phyloP scores from a whole-genome alignment of 352 stramenopile genomes.

The Phytophthora crassamura region DNA sequence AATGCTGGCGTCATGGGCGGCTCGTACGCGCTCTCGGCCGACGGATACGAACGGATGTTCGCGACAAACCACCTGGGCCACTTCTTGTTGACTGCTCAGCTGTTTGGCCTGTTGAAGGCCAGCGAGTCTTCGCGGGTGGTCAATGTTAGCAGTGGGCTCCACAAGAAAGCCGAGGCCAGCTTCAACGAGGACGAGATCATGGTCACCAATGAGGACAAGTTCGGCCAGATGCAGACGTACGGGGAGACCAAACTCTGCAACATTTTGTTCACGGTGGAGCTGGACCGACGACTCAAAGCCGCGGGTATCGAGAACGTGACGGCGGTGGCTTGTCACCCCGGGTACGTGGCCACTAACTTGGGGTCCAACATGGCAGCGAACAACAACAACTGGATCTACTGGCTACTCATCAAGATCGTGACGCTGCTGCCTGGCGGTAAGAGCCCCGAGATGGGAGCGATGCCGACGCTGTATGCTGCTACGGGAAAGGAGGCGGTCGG shows the following conservation, averaged over 20 bases:
- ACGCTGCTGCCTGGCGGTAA: slow-evolving; percentile 33
- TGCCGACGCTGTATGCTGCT: slow-evolving; percentile 37
- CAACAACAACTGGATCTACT: slow-evolving; percentile 40
- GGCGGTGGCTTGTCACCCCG: slow-evolving; percentile 41
- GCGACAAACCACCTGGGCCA: slow-evolving; percentile 40
- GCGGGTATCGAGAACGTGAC: too few species aligned
- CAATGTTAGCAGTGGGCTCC: slow-evolving; percentile 45
- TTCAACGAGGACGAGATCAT: slow-evolving; percentile 44
- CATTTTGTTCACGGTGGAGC: slow-evolving; percentile 55
- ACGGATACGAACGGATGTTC: slow-evolving; percentile 40
- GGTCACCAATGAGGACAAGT: slow-evolving; percentile 35
- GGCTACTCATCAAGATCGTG: slow-evolving; percentile 26
- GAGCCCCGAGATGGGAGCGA: slow-evolving; percentile 26
- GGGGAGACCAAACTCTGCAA: slow-evolving; percentile 59
- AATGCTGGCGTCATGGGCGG: slow-evolving; percentile 36
- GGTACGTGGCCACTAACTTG: slow-evolving; percentile 42
- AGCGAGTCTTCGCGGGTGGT: too few species aligned
- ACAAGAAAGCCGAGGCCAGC: slow-evolving; percentile 26
- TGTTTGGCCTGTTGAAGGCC: too few species aligned
- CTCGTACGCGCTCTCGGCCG: too few species aligned
- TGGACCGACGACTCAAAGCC: slow-evolving; percentile 43
- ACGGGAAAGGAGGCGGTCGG: slow-evolving; percentile 24
- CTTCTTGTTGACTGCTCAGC: slow-evolving; percentile 45
- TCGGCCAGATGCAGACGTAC: slow-evolving; percentile 46
- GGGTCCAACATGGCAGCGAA: slow-evolving; percentile 22